Conservation (phyloP, 169 alveolate genomes). For the Toxoplasma gondii region DNA sequence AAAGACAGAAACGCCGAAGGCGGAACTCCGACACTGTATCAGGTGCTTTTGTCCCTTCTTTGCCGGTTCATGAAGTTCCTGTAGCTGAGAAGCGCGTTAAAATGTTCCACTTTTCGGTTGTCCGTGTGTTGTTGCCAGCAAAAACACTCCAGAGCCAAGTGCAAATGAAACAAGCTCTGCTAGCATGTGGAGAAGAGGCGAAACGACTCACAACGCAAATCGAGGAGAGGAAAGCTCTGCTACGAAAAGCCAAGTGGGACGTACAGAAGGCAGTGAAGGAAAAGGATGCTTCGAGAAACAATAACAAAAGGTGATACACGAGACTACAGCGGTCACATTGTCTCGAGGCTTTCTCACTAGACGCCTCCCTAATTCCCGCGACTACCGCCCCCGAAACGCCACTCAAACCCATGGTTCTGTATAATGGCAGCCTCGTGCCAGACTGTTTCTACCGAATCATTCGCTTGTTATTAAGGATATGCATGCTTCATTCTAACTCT, state of each 20-base stretch:
- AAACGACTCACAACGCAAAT: conserved; percentile 55
- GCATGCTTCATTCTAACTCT: too few relatives aligned
- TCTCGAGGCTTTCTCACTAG: too few relatives aligned
- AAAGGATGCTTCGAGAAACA: neutral
- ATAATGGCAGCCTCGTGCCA: too few relatives aligned
- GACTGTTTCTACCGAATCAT: too few relatives aligned
- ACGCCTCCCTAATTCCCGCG: too few relatives aligned
- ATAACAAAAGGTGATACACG: conserved; percentile 27
- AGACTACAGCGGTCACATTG: neutral
- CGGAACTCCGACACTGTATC: neutral
- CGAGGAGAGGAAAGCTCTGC: conserved; percentile 61
- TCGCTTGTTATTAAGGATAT: too few relatives aligned
- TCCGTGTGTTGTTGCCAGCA: neutral
- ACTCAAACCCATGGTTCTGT: too few relatives aligned
- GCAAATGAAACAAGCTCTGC: neutral
- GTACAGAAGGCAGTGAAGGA: conserved; percentile 62
- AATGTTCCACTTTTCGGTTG: neutral
- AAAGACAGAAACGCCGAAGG: too few relatives aligned
- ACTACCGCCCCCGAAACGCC: too few relatives aligned
- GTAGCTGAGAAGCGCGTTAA: neutral
- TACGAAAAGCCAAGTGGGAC: conserved; percentile 63
- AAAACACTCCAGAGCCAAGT: conserved; percentile 2
- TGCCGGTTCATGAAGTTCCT: neutral
- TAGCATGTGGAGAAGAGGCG: neutral
- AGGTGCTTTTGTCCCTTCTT: neutral